A percentile compares a stretch with the other conserved stretches of the same genome.
phyloP scores from a whole-genome alignment of 2,329 filamentous ascomycete species.

The Stagonosporopsis tanaceti region DNA sequence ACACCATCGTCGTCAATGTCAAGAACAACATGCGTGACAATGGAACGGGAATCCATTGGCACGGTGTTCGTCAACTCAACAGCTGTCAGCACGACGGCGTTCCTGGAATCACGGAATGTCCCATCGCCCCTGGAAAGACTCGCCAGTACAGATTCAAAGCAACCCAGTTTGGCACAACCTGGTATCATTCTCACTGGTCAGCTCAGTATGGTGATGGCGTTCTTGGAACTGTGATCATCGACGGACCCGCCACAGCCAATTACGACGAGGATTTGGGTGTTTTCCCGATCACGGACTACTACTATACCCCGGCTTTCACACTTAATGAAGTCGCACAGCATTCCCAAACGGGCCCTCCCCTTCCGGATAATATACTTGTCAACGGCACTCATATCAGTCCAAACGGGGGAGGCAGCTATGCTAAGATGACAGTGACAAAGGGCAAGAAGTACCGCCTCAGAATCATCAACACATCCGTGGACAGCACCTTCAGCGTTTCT shows the following conservation, averaged over 20 bases:
- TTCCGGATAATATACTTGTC: conserved; percentile 57
- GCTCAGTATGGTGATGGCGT: conserved; percentile 56
- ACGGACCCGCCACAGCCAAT: conserved; percentile 54
- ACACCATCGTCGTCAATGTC: conserved; percentile 51
- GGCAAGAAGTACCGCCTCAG: conserved; percentile 65
- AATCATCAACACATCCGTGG: conserved; percentile 62
- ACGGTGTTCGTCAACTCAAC: conserved; percentile 54
- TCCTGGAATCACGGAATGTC: conserved; percentile 64
- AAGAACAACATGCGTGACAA: conserved; percentile 52
- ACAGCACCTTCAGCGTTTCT: conserved; percentile 43
- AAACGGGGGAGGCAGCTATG: conserved; percentile 49
- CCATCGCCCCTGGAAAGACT: conserved; percentile 66
- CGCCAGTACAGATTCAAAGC: conserved; percentile 67
- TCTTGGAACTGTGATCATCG: conserved; percentile 50
- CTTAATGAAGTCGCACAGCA: conserved; percentile 42
- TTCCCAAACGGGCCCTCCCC: conserved; percentile 46
- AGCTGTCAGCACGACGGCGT: conserved; percentile 64
- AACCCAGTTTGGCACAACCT: conserved; percentile 56
- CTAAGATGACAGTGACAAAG: conserved; percentile 41
- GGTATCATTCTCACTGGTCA: conserved; percentile 56
- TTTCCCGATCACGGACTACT: conserved; percentile 70
- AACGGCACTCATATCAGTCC: conserved; percentile 64
- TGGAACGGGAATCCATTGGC: conserved; percentile 62
- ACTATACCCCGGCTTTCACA: conserved; percentile 52
- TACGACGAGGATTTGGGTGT: conserved; percentile 69